Evolutionary conservation across 2,329 filamentous ascomycete genomes (phyloP).

Genomic region (Aspergillus chevalieri): DNA sequence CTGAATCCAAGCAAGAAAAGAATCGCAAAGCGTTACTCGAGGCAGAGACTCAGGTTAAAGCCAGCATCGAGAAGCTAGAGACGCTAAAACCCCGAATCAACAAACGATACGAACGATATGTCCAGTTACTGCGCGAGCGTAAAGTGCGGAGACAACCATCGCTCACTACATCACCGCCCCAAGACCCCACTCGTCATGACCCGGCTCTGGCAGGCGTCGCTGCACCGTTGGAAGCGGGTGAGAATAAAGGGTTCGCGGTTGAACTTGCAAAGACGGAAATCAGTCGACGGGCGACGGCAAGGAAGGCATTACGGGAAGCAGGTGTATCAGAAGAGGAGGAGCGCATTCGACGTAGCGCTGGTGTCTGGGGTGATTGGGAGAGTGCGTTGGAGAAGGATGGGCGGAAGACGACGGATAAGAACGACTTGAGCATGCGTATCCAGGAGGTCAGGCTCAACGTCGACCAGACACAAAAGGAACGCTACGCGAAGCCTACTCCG

Average conservation of each 20-base stretch:
- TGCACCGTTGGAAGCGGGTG: constrained; percentile 61
- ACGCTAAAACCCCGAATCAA: constrained; percentile 72
- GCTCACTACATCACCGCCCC: constrained; percentile 5
- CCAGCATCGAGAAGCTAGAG: constrained; percentile 67
- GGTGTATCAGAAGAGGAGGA: constrained; percentile 55
- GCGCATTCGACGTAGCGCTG: constrained; percentile 48
- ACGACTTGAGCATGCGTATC: constrained; percentile 47
- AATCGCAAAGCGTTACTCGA: constrained; percentile 48
- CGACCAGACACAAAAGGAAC: constrained; percentile 14
- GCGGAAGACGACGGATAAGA: constrained; percentile 26
- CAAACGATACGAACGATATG: constrained; percentile 63
- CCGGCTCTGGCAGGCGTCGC: constrained; percentile 55
- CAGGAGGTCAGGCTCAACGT: constrained; percentile 44
- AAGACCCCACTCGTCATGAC: constrained; percentile 37
- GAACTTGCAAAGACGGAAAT: constrained; percentile 69
- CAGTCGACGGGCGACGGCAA: constrained; percentile 57
- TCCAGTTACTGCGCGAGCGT: constrained; percentile 44
- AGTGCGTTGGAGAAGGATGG: constrained; percentile 33
- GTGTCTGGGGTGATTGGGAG: constrained; percentile 51
- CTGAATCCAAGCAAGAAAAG: constrained; percentile 62
- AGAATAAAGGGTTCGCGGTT: constrained; percentile 70
- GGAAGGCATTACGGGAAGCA: constrained; percentile 52
- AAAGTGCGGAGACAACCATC: constrained; percentile 35
- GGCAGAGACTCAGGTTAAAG: constrained; percentile 57
- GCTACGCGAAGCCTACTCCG: constrained; percentile 6